Evolutionary conservation across 495 filamentous ascomycete species (phyloP).

Genomic region (Penicillium paradoxum): DNA sequence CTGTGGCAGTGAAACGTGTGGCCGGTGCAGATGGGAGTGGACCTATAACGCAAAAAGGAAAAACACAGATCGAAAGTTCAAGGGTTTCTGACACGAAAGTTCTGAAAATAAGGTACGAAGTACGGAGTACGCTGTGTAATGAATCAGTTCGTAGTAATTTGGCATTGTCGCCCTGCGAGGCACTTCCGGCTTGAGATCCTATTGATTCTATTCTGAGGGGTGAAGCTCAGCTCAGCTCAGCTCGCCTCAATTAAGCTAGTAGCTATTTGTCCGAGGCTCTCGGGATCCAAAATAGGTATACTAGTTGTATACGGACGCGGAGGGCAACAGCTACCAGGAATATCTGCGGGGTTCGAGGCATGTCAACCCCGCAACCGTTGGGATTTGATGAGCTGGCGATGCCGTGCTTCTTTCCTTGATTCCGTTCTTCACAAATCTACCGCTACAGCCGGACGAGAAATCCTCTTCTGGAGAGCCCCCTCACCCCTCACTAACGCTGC

Average conservation of each 20-base stretch:
- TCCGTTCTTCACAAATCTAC: constrained; percentile 5
- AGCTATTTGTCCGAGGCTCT: constrained; percentile 10
- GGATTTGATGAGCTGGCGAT: constrained; percentile 27
- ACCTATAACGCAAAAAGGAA: background rate
- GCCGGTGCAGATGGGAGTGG: constrained; percentile 21
- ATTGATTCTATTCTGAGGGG: background rate
- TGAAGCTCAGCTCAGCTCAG: background rate
- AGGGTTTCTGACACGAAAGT: background rate
- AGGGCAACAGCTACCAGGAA: background rate
- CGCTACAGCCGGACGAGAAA: constrained; percentile 12
- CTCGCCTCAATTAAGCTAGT: constrained; percentile 1
- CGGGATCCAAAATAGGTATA: background rate
- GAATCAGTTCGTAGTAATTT: background rate
- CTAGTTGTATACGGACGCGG: background rate
- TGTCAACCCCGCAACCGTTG: constrained; percentile 24
- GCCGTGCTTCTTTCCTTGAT: constrained; percentile 22
- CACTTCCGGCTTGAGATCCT: too few species aligned
- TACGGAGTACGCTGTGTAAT: too few species aligned
- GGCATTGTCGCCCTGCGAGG: too few species aligned
- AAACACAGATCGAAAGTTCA: background rate
- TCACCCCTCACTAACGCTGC: constrained; percentile 3
- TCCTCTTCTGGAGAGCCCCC: background rate
- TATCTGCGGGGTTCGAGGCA: constrained; percentile 16
- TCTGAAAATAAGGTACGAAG: background rate
- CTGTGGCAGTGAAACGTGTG: constrained; percentile 24